Percentiles rank a stretch among this genome's conserved stretches.
phyloP scores from a whole-genome alignment of 2,329 filamentous ascomycete genomes.

The Verticillium zaregamsianum region DNA sequence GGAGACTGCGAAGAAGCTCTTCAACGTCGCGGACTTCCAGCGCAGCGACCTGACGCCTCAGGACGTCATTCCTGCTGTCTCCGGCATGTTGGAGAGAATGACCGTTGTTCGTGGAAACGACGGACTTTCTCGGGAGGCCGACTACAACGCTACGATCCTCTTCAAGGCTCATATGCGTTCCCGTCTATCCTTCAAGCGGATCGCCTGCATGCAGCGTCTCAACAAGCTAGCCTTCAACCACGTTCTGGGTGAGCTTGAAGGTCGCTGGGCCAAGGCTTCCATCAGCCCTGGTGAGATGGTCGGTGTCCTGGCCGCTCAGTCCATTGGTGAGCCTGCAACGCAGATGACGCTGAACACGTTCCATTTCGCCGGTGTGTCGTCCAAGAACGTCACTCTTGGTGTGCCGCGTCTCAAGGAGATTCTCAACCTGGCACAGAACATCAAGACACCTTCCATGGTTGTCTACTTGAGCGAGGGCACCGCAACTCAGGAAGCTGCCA shows the following conservation, averaged over 20 bases:
- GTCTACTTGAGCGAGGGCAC: slow-evolving; percentile 70
- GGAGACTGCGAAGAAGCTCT: slow-evolving; percentile 82
- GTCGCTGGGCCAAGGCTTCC: slow-evolving; percentile 77
- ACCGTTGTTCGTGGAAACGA: slow-evolving; percentile 85
- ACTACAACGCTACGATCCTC: slow-evolving; percentile 81
- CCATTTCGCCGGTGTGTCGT: slow-evolving; percentile 99
- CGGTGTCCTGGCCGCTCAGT: slow-evolving; percentile 93
- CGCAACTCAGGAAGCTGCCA: slow-evolving; percentile 73
- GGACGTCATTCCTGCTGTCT: slow-evolving; percentile 79
- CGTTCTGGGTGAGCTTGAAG: slow-evolving; percentile 85
- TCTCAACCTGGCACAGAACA: slow-evolving; percentile 94
- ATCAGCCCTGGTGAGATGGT: slow-evolving; percentile 98
- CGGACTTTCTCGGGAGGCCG: slow-evolving; percentile 76
- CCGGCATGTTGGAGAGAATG: slow-evolving; percentile 69
- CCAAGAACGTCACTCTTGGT: slow-evolving; percentile 99
- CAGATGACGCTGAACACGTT: slow-evolving; percentile 99
- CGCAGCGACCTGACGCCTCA: slow-evolving; percentile 86
- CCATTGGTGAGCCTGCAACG: slow-evolving; percentile 96
- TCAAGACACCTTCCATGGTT: slow-evolving; percentile 97
- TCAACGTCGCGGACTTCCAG: slow-evolving; percentile 80
- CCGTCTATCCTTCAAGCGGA: slow-evolving; percentile 84
- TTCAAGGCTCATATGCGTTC: slow-evolving; percentile 92
- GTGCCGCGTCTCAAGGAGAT: slow-evolving; percentile 99
- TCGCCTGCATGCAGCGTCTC: slow-evolving; percentile 80
- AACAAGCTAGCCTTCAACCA: slow-evolving; percentile 92